Conservation (phyloP, 1,139 yeast genomes). For the Debaryomyces nepalensis region DNA sequence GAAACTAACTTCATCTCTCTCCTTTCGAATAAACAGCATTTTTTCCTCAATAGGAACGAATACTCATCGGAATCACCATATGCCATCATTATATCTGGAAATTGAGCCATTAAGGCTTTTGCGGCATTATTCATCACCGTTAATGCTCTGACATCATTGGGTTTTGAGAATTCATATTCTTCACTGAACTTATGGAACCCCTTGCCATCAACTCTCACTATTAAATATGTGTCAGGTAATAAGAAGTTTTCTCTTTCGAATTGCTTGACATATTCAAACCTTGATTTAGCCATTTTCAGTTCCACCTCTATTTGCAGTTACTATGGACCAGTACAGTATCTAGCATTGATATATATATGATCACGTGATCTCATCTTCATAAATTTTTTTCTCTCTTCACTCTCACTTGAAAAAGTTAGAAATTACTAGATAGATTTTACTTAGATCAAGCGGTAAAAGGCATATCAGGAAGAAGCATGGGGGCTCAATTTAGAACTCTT, state of each 20-base stretch:
- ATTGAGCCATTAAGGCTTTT: constrained; percentile 56
- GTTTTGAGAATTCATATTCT: constrained; percentile 76
- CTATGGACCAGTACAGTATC: background rate
- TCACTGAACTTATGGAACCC: constrained; percentile 88
- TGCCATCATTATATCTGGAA: constrained; percentile 78
- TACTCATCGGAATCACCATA: constrained; percentile 97
- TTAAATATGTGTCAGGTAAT: constrained; percentile 79
- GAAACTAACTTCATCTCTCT: constrained; percentile 79
- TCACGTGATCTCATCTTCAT: constrained; percentile 18
- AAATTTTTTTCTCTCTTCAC: constrained; percentile 16
- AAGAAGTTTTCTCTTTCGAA: constrained; percentile 78
- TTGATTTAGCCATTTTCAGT: constrained; percentile 67
- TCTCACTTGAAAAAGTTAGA: constrained; percentile 8
- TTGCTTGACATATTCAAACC: constrained; percentile 81
- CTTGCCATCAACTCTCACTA: constrained; percentile 89
- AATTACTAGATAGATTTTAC: background rate
- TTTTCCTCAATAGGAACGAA: constrained; percentile 70
- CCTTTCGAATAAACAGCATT: constrained; percentile 74
- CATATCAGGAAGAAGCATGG: constrained; percentile 24
- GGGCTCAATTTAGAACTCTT: constrained; percentile 75
- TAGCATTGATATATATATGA: background rate
- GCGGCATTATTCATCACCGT: constrained; percentile 86
- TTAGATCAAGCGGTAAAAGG: constrained; percentile 7
- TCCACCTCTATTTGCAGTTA: background rate
- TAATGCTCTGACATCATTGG: constrained; percentile 81